These are phyloP conservation scores for Lithohypha guttulata DNA, from an alignment of 2,329 filamentous ascomycete genomes.

Conservation along the genomic window DNA sequence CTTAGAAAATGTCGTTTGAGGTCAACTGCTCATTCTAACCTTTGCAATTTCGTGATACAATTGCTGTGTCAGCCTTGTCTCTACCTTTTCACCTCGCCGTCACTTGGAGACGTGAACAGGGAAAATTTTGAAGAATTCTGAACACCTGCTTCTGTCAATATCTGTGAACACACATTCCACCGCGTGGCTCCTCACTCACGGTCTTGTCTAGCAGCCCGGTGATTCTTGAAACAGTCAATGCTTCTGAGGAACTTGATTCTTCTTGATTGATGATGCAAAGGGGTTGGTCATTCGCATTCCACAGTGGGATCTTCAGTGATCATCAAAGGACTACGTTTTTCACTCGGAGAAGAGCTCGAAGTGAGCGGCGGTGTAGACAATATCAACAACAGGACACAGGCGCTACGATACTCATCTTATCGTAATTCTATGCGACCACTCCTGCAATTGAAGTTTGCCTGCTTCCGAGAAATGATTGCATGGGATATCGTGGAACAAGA, in stretches of 20 bases:
- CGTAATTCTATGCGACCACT: background rate
- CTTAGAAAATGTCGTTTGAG: slow-evolving; percentile 4
- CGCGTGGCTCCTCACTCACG: background rate
- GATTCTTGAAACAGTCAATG: background rate
- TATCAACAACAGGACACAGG: background rate
- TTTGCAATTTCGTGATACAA: too few relatives aligned
- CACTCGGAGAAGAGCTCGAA: too few relatives aligned
- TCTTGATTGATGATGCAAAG: background rate
- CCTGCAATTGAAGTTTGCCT: background rate
- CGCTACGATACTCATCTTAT: slow-evolving; percentile 2
- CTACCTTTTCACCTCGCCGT: slow-evolving; percentile 1
- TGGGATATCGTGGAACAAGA: slow-evolving; percentile 6
- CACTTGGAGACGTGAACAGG: too few relatives aligned
- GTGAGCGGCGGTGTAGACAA: too few relatives aligned
- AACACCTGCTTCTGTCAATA: too few relatives aligned
- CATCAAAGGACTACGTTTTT: slow-evolving; percentile 2
- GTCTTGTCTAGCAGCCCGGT: background rate
- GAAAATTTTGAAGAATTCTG: too few relatives aligned
- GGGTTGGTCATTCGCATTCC: slow-evolving; percentile 5
- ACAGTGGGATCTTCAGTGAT: slow-evolving; percentile 5
- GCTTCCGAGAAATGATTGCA: background rate
- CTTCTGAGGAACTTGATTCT: background rate
- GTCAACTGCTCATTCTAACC: slow-evolving; percentile 6
- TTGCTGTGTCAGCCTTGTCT: too few relatives aligned
- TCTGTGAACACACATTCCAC: too few relatives aligned